These are phyloP conservation scores for Populus tremula DNA, from an alignment of 345 rosid genomes.

Conservation along the genomic window DNA sequence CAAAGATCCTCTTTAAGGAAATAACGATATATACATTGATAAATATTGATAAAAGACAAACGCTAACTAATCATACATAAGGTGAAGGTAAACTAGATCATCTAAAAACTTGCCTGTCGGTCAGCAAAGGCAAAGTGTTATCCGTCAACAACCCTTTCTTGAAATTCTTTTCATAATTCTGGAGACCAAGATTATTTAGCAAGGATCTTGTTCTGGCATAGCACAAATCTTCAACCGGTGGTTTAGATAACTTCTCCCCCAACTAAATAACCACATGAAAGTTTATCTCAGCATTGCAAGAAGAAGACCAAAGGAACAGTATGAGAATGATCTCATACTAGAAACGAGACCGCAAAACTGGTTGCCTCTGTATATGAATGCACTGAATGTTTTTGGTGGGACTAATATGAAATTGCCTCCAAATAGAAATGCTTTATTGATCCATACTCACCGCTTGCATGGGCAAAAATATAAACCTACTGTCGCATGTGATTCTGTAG, in stretches of 20 bases:
- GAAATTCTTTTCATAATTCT: slow-evolving; percentile 86
- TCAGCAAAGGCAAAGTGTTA: slow-evolving; percentile 76
- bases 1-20: background rate
- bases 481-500: background rate
- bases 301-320: background rate
- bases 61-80: background rate
- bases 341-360: background rate
- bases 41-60: background rate
- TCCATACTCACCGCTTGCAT: slow-evolving; percentile 1
- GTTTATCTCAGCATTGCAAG: slow-evolving; percentile 1
- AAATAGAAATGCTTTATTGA: background rate
- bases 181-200: slow-evolving; percentile 75
- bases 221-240: slow-evolving; percentile 52
- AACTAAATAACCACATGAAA: slow-evolving; percentile 46
- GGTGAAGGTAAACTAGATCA: background rate
- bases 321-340: background rate
- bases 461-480: background rate
- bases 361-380: background rate
- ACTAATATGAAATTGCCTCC: background rate
- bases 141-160: slow-evolving; percentile 83
- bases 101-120: slow-evolving; percentile 59
- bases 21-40: background rate
- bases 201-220: slow-evolving; percentile 57
- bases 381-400: background rate
- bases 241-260: slow-evolving; percentile 66